phyloP scores from a whole-genome alignment of 345 rosid genomes.

The Raphanus raphanistrum region DNA sequence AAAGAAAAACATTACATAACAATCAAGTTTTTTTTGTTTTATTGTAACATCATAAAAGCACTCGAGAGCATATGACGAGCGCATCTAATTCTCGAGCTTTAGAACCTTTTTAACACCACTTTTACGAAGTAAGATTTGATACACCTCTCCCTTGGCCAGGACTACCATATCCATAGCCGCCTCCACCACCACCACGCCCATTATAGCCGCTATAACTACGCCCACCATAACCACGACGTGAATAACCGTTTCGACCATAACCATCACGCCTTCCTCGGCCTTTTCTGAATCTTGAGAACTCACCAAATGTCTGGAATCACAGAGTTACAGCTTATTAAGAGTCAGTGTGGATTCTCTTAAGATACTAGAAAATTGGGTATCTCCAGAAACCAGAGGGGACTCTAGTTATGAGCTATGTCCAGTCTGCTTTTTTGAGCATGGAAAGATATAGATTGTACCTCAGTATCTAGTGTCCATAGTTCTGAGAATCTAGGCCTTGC shows the following conservation, averaged over 20 bases:
- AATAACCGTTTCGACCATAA: constrained; percentile 42
- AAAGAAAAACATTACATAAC: constrained; percentile 18
- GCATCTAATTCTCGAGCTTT: background rate
- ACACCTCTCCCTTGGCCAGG: constrained; percentile 38
- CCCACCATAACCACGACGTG: constrained; percentile 45
- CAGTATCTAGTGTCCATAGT: constrained; percentile 82
- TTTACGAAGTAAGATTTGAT: constrained; percentile 14
- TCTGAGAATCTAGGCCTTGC: constrained; percentile 83
- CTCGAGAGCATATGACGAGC: background rate
- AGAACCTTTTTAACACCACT: background rate
- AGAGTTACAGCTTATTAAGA: background rate
- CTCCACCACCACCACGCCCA: constrained; percentile 46
- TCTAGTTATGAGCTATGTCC: background rate
- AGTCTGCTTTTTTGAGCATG: background rate
- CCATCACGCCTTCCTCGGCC: constrained; percentile 38
- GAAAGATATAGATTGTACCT: constrained; percentile 47
- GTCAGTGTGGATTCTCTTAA: background rate
- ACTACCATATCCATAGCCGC: constrained; percentile 26
- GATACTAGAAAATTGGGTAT: background rate
- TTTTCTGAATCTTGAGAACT: constrained; percentile 51
- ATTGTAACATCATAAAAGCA: constrained; percentile 23
- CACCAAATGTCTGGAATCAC: constrained; percentile 66
- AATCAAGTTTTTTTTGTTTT: constrained; percentile 12
- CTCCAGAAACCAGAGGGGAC: background rate
- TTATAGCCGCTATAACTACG: constrained; percentile 43